These are phyloP conservation scores for Cyberlindnera amylophila DNA, from an alignment of 805 yeast genomes.

Conservation along the genomic window DNA sequence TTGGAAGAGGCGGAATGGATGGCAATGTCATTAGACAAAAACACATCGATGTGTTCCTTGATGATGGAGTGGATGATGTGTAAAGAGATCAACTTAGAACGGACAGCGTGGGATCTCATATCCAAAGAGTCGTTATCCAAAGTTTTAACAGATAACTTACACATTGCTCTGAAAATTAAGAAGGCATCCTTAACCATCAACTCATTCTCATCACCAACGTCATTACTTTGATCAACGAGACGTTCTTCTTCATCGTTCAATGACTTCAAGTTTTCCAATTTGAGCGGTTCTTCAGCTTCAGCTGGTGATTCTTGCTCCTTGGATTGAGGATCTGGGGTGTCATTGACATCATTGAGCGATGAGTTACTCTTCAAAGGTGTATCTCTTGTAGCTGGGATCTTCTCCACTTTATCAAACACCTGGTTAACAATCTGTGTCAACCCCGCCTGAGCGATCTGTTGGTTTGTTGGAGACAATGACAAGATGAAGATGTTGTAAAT, in stretches of 20 bases:
- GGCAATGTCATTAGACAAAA: slow-evolving; percentile 55
- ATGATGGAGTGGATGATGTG: slow-evolving; percentile 85
- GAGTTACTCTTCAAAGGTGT: slow-evolving; percentile 15
- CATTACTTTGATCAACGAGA: slow-evolving; percentile 44
- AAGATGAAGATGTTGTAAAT: slow-evolving; percentile 88
- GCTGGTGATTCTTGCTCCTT: slow-evolving; percentile 2
- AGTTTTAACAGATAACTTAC: slow-evolving; percentile 83
- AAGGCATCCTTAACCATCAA: slow-evolving; percentile 85
- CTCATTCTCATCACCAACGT: slow-evolving; percentile 56
- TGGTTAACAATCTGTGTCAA: slow-evolving; percentile 85
- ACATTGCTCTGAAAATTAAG: slow-evolving; percentile 88
- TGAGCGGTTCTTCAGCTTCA: slow-evolving; percentile 39
- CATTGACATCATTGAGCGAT: slow-evolving; percentile 29
- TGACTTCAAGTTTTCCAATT: slow-evolving; percentile 57
- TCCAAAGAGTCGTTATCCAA: slow-evolving; percentile 74
- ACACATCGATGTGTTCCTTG: slow-evolving; percentile 79
- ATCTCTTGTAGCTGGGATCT: slow-evolving; percentile 26
- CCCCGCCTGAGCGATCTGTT: slow-evolving; percentile 93
- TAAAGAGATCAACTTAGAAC: slow-evolving; percentile 85
- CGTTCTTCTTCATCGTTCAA: slow-evolving; percentile 54
- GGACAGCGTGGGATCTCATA: slow-evolving; percentile 86
- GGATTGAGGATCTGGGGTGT: slow-evolving; percentile 14
- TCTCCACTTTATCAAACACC: slow-evolving; percentile 70
- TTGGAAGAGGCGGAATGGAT: slow-evolving; percentile 48
- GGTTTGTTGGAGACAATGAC: slow-evolving; percentile 78